These are phyloP conservation scores for Linum trigynum DNA, from an alignment of 345 rosid species.

Conservation along the genomic window DNA sequence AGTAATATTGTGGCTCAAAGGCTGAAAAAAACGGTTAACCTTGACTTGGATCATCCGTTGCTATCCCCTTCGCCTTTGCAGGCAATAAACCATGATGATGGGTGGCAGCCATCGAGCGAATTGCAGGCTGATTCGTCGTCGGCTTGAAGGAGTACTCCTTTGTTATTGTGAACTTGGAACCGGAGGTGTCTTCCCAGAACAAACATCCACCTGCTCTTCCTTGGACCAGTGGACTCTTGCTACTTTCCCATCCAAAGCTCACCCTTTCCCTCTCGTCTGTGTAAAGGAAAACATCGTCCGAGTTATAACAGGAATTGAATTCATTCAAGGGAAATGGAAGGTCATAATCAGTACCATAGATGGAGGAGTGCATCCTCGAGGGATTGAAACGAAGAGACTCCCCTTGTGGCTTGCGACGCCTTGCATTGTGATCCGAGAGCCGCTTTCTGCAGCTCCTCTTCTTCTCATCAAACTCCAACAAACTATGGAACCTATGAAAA, in stretches of 20 bases:
- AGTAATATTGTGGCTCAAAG: background rate
- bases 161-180: constrained; percentile 37
- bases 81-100: constrained; percentile 32
- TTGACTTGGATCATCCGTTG: constrained; percentile 33
- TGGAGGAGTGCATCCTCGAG: constrained; percentile 33
- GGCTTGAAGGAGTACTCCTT: constrained; percentile 34
- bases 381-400: constrained; percentile 41
- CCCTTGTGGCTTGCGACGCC: constrained; percentile 85
- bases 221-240: constrained; percentile 33
- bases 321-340: background rate
- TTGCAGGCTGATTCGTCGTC: constrained; percentile 26
- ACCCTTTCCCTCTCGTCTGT: constrained; percentile 65
- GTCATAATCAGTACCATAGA: constrained; percentile 37
- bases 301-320: background rate
- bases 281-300: background rate
- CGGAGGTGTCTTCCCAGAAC: constrained; percentile 37
- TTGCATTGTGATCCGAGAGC: constrained; percentile 90
- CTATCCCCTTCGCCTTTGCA: constrained; percentile 27
- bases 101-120: constrained; percentile 22
- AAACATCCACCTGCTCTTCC: constrained; percentile 30
- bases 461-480: constrained; percentile 83
- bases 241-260: constrained; percentile 36
- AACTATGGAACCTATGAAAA: constrained; percentile 63
- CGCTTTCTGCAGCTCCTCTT: constrained; percentile 90
- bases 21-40: constrained; percentile 23